Evolutionary conservation across 108 stramenopile species (phyloP), one percentile per base, ranked within the genome.

Genomic region (Discostella pseudostelligera): DNA sequence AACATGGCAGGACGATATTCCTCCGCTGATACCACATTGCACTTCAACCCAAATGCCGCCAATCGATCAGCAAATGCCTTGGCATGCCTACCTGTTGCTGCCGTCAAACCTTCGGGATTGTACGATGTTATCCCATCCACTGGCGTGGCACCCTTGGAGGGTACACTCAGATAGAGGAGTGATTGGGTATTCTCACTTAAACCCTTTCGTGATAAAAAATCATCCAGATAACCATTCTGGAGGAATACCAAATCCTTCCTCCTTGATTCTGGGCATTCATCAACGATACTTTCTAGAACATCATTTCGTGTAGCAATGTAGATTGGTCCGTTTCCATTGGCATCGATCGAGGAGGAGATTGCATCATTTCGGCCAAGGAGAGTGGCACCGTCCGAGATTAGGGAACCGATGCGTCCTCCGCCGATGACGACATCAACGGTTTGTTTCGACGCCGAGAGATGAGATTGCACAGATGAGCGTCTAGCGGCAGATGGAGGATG

Each of bases 51-150:
- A 12, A 88, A 59, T 10, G 70, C 58, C 16, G 77, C 78, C 46
- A 97, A 77, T 59, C 94, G 56, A 55, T 86, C 91, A 10, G 86
- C 82, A 48, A 97, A 87, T 36, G 83, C 94, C 46, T 80, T 67
- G 0, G 90, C 89, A 72, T 89, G 89, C 43, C 80, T 73, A 2
- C 96, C 96, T n/a, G 87, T 86, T 0, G 89, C 87, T 0, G 91
- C 85, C 20, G 95, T 97, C 26, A 97, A 72, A 11, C 96, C 96
- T 55, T 96, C 95, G 0, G 95, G 95, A 76, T 96, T 95, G 32
- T 85, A 67, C 8, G 81, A 40, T 13, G 95, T 97, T 13, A 95
- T 84, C 14, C 96, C 96, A 79, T 97, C 96, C 7, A 92, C 82
- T 26, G 96, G 94, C 32, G 79, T 72, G 0, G 77, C 94, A 39